Evolutionary conservation across 257 asterid species (phyloP).

Genomic region (Lithospermum erythrorhizon): DNA sequence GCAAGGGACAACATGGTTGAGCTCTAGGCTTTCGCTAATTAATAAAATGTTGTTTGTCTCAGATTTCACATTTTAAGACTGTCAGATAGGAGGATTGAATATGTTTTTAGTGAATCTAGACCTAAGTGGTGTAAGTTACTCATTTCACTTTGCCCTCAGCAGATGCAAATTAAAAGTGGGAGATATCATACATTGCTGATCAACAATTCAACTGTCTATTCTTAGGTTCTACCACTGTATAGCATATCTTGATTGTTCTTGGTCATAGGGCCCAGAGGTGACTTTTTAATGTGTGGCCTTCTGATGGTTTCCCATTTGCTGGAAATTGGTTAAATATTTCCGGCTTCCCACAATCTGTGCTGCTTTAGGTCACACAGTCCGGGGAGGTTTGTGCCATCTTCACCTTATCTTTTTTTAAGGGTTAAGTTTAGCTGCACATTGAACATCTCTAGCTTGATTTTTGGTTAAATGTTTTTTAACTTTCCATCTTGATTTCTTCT

Average conservation of each 20-base stretch:
- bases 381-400: slow-evolving; percentile 49
- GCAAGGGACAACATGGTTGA: neutral
- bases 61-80: neutral
- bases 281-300: slow-evolving; percentile 67
- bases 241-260: no score
- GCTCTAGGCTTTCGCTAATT: neutral
- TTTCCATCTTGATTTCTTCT: neutral
- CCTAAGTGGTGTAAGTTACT: slow-evolving; percentile 10
- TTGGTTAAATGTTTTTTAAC: neutral
- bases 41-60: neutral
- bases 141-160: slow-evolving; percentile 22
- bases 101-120: neutral
- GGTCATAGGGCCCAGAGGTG: slow-evolving; percentile 82
- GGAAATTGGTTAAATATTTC: slow-evolving; percentile 61
- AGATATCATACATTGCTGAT: slow-evolving; percentile 75
- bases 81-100: neutral
- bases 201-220: slow-evolving; percentile 47
- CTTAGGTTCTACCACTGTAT: slow-evolving; percentile 89
- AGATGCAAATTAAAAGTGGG: slow-evolving; percentile 88
- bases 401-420: neutral
- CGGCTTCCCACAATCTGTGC: slow-evolving; percentile 86
- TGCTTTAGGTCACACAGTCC: slow-evolving; percentile 61
- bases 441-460: neutral
- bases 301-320: slow-evolving; percentile 46
- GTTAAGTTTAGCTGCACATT: neutral